Conservation (phyloP, 305 asterid genomes). For the Fraxinus dipetala region DNA sequence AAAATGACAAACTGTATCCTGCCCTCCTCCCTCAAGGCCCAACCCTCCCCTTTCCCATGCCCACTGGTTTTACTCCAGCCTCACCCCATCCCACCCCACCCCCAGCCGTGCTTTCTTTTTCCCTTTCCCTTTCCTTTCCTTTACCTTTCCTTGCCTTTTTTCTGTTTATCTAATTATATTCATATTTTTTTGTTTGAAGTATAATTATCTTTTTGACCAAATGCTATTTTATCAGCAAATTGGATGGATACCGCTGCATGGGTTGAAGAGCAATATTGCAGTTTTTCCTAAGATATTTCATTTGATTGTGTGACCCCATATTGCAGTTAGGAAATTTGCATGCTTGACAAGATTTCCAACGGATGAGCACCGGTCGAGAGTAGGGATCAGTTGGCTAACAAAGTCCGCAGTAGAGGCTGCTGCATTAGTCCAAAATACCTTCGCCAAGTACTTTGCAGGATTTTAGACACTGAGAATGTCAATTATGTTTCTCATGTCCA, state of each 20-base stretch:
- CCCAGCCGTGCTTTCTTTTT: background rate
- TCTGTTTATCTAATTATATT: background rate
- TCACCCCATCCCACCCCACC: background rate
- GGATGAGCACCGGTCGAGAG: conserved; percentile 80
- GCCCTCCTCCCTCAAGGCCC: background rate
- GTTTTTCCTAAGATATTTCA: background rate
- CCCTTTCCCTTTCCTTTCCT: background rate
- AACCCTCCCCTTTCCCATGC: background rate
- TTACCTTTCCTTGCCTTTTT: background rate
- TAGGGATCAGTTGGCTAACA: conserved; percentile 87
- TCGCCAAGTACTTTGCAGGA: conserved; percentile 51
- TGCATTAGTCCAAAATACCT: conserved; percentile 59
- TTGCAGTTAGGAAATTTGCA: conserved; percentile 85
- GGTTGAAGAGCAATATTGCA: background rate
- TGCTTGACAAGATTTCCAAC: conserved; percentile 83
- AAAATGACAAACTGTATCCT: background rate
- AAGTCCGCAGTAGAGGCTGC: conserved; percentile 76
- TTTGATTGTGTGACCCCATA: conserved; percentile 1
- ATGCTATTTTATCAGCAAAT: background rate
- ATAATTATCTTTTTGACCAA: background rate
- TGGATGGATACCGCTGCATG: background rate
- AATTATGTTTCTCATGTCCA: background rate
- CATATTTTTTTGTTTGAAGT: background rate
- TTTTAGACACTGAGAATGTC: conserved; percentile 10
- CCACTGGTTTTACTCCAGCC: background rate